These are phyloP conservation scores for Aureobasidium sp. DNA, from an alignment of 2,329 filamentous ascomycete species.

Conservation along the genomic window DNA sequence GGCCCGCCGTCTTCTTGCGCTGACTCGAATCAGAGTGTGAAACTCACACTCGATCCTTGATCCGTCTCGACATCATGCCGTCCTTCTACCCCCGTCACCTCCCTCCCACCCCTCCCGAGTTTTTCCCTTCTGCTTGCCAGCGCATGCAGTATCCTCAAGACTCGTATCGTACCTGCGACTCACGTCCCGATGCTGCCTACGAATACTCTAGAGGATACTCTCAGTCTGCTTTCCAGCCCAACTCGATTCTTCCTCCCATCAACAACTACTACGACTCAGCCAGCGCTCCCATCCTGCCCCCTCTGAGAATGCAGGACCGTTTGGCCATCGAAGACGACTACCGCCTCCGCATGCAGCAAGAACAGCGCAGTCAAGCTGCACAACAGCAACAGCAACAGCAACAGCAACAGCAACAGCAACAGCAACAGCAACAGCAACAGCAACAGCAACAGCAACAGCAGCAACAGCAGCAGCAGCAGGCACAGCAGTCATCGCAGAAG, in stretches of 20 bases:
- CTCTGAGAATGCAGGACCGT: slow-evolving; percentile 38
- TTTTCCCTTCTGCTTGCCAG: slow-evolving; percentile 38
- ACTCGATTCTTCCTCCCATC: slow-evolving; percentile 30
- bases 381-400: slow-evolving; percentile 29
- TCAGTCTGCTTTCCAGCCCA: slow-evolving; percentile 22
- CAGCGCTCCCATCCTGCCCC: slow-evolving; percentile 40
- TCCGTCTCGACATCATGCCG: slow-evolving; percentile 40
- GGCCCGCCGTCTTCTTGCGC: not conserved
- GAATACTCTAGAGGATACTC: slow-evolving; percentile 36
- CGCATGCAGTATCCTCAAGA: slow-evolving; percentile 41
- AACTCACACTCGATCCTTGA: slow-evolving; percentile 31
- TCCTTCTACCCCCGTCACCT: slow-evolving; percentile 43
- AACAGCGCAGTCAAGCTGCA: slow-evolving; percentile 30
- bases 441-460: slow-evolving; percentile 31
- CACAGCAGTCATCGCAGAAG: slow-evolving; percentile 39
- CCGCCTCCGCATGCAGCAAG: slow-evolving; percentile 32
- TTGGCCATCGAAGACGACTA: slow-evolving; percentile 34
- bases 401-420: slow-evolving; percentile 34
- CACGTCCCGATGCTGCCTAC: slow-evolving; percentile 37
- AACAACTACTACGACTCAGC: slow-evolving; percentile 39
- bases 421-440: slow-evolving; percentile 30
- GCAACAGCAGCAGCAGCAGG: slow-evolving; percentile 32
- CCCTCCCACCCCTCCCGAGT: slow-evolving; percentile 45
- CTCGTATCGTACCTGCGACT: slow-evolving; percentile 35
- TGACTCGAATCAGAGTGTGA: slow-evolving; percentile 26